Conservation (phyloP, 805 yeast genomes). For the Kazachstania bromeliacearum region DNA sequence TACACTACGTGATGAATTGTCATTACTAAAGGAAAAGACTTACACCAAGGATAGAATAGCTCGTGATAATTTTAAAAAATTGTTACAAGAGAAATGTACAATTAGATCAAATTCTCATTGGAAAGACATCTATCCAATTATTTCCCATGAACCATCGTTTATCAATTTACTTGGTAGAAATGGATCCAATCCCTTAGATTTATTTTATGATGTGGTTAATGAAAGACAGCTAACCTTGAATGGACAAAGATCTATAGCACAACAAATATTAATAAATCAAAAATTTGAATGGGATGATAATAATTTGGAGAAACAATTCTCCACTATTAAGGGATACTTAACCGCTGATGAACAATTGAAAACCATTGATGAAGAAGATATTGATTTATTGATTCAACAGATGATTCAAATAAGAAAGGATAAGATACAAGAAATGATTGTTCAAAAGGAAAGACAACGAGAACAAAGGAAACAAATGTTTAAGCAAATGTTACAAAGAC, state of each 20-base stretch:
- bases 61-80: slow-evolving; percentile 45
- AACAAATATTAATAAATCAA: slow-evolving; percentile 35
- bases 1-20: slow-evolving; percentile 17
- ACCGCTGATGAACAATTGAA: too few species aligned
- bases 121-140: slow-evolving; percentile 40
- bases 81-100: slow-evolving; percentile 28
- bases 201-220: slow-evolving; percentile 67
- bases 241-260: slow-evolving; percentile 51
- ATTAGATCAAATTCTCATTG: slow-evolving; percentile 49
- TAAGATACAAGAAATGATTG: too few species aligned
- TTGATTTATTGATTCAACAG: too few species aligned
- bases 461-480: too few species aligned
- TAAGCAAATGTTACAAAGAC: too few species aligned
- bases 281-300: too few species aligned
- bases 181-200: slow-evolving; percentile 70
- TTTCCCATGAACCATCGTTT: slow-evolving; percentile 51
- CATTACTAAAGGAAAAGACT: slow-evolving; percentile 31
- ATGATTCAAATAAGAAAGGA: too few species aligned
- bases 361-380: too few species aligned
- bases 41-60: slow-evolving; percentile 55
- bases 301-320: too few species aligned
- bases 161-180: slow-evolving; percentile 56
- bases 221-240: slow-evolving; percentile 46
- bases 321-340: too few species aligned
- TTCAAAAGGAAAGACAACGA: too few species aligned